Percentiles rank a stretch among this genome's conserved stretches.
Conservation (phyloP, 352 stramenopile genomes). For the Aphanomyces invadans region DNA sequence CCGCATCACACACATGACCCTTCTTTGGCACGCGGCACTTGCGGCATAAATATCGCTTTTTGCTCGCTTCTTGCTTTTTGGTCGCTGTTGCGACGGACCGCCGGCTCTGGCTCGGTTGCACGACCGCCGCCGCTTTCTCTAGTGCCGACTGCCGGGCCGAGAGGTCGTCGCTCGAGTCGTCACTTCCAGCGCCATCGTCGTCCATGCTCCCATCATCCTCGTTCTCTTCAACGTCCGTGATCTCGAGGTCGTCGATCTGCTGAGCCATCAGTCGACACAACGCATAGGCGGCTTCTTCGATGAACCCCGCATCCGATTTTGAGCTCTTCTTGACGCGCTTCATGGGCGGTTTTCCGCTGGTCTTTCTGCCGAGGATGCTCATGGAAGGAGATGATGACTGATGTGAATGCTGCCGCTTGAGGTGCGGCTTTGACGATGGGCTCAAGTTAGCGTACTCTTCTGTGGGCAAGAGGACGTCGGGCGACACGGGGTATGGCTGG, state of each 20-base stretch:
- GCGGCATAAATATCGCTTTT: slow-evolving; percentile 25
- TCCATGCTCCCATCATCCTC: slow-evolving; percentile 5
- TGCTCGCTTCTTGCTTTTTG: not conserved
- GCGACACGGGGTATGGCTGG: not conserved
- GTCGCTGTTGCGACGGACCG: no score
- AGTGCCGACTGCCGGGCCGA: no score
- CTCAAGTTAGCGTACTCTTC: not conserved
- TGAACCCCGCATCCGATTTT: not conserved
- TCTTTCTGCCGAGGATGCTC: not conserved
- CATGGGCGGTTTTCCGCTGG: not conserved
- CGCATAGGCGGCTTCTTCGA: slow-evolving; percentile 24
- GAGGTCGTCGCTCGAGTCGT: not conserved
- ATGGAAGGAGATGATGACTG: no score
- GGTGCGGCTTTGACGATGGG: not conserved
- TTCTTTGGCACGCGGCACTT: slow-evolving; percentile 27
- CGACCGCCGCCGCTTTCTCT: no score
- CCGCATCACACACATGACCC: slow-evolving; percentile 18
- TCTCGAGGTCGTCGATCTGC: slow-evolving; percentile 21
- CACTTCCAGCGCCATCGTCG: slow-evolving; percentile 2
- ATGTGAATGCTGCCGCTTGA: not conserved
- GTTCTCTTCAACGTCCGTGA: slow-evolving; percentile 5
- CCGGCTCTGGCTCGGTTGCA: no score
- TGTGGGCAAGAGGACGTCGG: not conserved
- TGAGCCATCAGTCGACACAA: slow-evolving; percentile 22
- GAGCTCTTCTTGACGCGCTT: not conserved